A percentile compares a stretch with the other conserved stretches of the same genome.
phyloP scores from a whole-genome alignment of 108 stramenopile species.

The Bacterosira constricta region DNA sequence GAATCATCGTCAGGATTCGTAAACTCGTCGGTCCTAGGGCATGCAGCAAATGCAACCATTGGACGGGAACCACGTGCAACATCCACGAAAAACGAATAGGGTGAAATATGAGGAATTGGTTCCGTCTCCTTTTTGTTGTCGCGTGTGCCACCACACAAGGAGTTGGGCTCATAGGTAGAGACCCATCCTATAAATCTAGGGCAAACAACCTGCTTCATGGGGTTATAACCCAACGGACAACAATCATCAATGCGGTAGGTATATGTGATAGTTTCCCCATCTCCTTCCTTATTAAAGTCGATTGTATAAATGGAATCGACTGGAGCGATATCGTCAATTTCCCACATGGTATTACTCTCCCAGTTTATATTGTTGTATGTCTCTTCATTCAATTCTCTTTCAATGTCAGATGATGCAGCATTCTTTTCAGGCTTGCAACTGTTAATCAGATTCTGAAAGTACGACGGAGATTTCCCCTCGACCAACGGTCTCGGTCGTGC shows the following conservation, averaged over 20 bases:
- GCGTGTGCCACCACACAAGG: neutral
- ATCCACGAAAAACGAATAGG: constrained; percentile 35
- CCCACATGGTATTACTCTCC: constrained; percentile 20
- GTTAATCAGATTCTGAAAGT: no score
- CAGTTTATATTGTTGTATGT: constrained; percentile 13
- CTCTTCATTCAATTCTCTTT: neutral
- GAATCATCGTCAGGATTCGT: constrained; percentile 14
- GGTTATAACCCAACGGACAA: constrained; percentile 33
- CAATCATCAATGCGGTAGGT: constrained; percentile 24
- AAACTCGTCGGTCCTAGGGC: constrained; percentile 27
- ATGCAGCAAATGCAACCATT: constrained; percentile 38
- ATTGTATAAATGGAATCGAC: neutral
- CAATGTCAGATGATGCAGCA: neutral
- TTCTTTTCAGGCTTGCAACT: neutral
- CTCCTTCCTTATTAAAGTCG: neutral
- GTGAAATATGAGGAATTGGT: constrained; percentile 35
- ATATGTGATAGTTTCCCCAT: constrained; percentile 21
- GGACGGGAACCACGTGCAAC: constrained; percentile 31
- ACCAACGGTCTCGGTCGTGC: constrained; percentile 1
- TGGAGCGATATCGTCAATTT: constrained; percentile 19
- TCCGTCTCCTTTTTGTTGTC: neutral
- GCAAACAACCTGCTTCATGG: constrained; percentile 35
- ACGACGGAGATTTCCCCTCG: no score
- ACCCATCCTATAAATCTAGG: constrained; percentile 38
- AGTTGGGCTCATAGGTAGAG: constrained; percentile 23